Evolutionary conservation across 2,329 filamentous ascomycete genomes (phyloP).

Genomic region (Aureobasidium uvarum): DNA sequence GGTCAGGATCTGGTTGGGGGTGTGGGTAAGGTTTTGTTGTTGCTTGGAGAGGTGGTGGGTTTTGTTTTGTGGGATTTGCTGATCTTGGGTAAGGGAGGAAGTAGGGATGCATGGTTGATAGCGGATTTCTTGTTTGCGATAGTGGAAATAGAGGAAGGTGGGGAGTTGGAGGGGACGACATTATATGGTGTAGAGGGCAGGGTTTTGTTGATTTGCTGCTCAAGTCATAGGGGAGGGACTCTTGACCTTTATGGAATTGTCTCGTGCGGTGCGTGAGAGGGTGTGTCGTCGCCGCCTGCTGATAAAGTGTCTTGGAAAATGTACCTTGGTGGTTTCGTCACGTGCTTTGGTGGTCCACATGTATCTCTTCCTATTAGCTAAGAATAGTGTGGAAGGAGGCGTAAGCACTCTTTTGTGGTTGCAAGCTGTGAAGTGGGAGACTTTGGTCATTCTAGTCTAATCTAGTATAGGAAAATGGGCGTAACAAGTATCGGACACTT

Average conservation of each 20-base stretch:
- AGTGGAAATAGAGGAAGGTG: background rate
- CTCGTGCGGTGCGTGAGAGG: background rate
- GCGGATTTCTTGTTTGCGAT: background rate
- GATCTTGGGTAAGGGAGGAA: slow-evolving; percentile 7
- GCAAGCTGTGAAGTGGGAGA: background rate
- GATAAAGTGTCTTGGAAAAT: slow-evolving; percentile 14
- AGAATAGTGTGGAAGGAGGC: background rate
- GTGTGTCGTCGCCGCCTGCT: slow-evolving; percentile 9
- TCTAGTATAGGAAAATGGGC: background rate
- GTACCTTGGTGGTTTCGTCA: slow-evolving; percentile 7
- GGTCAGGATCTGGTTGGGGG: background rate
- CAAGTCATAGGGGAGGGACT: background rate
- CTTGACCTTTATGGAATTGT: background rate
- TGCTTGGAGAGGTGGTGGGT: background rate
- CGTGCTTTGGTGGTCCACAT: background rate
- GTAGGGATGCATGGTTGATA: slow-evolving; percentile 4
- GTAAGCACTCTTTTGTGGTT: background rate
- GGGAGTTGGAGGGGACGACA: background rate
- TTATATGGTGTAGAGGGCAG: background rate
- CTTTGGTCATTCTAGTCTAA: background rate
- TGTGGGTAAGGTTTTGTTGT: background rate
- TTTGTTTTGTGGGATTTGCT: background rate
- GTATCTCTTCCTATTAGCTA: background rate
- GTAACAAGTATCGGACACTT: background rate
- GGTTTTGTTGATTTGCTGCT: background rate